Conservation (phyloP, 257 asterid genomes). For the Knoxia roxburghii region DNA sequence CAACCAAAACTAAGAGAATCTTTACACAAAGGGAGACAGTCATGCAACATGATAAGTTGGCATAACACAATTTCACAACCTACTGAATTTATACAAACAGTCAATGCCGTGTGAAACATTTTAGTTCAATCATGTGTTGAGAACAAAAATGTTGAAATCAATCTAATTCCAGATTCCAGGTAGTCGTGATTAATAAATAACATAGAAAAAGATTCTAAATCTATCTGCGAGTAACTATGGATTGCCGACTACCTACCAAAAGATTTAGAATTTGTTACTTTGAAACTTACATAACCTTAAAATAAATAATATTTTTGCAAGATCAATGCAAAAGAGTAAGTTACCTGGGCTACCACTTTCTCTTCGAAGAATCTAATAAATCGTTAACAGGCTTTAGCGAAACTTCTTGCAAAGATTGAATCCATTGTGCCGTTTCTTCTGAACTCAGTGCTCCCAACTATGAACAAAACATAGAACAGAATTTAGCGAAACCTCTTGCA, state of each 20-base stretch:
- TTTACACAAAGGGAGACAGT: slow-evolving; percentile 17
- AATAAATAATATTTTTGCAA: not conserved
- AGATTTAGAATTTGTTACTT: not conserved
- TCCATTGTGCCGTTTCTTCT: slow-evolving; percentile 30
- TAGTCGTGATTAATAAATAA: not conserved
- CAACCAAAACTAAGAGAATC: slow-evolving; percentile 35
- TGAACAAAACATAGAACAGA: slow-evolving; percentile 42
- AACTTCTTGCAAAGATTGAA: slow-evolving; percentile 2
- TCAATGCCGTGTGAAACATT: not conserved
- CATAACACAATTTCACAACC: not conserved
- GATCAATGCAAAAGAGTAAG: not conserved
- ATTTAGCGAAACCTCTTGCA: slow-evolving; percentile 54
- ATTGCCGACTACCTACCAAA: not conserved
- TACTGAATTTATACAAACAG: not conserved
- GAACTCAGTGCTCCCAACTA: slow-evolving; percentile 67
- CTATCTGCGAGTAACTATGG: not conserved
- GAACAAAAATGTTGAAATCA: not conserved
- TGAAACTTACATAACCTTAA: not conserved
- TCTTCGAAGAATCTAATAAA: slow-evolving; percentile 35
- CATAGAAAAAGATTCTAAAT: not conserved
- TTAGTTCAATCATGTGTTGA: not conserved
- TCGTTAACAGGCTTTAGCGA: slow-evolving; percentile 50
- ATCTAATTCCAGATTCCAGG: not conserved
- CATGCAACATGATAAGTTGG: not conserved
- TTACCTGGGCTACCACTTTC: slow-evolving; percentile 83